Evolutionary conservation across 2,329 filamentous ascomycete species (phyloP), one percentile per base, ranked within the genome.

Genomic region (Aspergillus sp.): DNA sequence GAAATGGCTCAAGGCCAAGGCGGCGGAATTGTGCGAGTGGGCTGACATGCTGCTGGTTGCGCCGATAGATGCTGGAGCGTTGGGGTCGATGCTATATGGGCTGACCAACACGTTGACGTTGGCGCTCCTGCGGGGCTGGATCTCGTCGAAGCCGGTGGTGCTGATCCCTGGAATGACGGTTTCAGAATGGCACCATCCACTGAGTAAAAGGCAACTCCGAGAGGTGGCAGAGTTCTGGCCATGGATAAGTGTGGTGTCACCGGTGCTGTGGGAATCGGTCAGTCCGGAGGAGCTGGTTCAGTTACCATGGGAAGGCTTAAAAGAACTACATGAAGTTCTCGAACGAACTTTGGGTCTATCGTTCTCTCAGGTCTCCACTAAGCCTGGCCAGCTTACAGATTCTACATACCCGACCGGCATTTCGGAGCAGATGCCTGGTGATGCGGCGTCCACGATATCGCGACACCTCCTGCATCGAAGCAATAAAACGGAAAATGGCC

Each of bases 111-210:
- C 89, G 30, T 82, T 96, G 57, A 82, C 96, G 7, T 82, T 96
- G 55, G 90, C 94, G 67, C 86, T 96, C 1, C 75, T 97, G 52
- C 86, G 93, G 55, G 90, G 91, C 58, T 97, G 93, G 93, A 89
- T 96, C 69, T 87, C 90, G 0, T 89, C 89, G 6, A 97, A 97
- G 78, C 90, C 89, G 68, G 90, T 96, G 30, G 79, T 97, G 52
- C 80, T 97, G 59, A 88, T 96, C 6, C 92, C 93, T 0, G 91
- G 91, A 65, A 96, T 97, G 92, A 94, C 91, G 36, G 87, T 87
- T 1, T 85, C 90, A 62, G 92, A 94, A 87, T 96, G 92, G 92
- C 88, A 93, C 72, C 92, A 95, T 69, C 91, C 92, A 2, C 88
- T 93, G 78, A 96, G 91, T 15, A 91, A 91, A 78, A 90, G 92